Evolutionary conservation across 2,329 filamentous ascomycete genomes (phyloP).

Genomic region (Rhynchosporium agropyri): DNA sequence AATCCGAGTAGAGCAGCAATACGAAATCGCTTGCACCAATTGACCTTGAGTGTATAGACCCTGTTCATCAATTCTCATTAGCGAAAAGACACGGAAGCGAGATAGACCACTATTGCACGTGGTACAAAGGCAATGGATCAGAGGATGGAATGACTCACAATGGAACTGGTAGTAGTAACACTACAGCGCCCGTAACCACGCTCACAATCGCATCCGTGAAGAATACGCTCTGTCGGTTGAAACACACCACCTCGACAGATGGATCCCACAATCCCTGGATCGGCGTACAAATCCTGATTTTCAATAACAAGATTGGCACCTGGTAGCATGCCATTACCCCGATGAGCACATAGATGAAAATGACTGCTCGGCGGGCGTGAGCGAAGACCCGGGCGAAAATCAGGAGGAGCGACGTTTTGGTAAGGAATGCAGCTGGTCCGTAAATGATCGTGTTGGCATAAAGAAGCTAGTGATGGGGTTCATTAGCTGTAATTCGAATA

Average conservation of each 20-base stretch:
- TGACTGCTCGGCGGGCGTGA: constrained; percentile 25
- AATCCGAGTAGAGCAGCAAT: constrained; percentile 20
- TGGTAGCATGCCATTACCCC: constrained; percentile 27
- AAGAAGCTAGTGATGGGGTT: constrained; percentile 6
- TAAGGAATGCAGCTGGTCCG: constrained; percentile 32
- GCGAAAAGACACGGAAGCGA: background rate
- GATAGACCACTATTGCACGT: background rate
- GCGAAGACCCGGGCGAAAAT: constrained; percentile 37
- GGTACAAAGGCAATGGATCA: background rate
- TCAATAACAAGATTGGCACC: constrained; percentile 21
- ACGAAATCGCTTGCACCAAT: constrained; percentile 38
- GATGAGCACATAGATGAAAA: constrained; percentile 32
- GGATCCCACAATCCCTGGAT: constrained; percentile 35
- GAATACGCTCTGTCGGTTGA: constrained; percentile 43
- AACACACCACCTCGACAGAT: constrained; percentile 35
- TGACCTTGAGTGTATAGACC: constrained; percentile 34
- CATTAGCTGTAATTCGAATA: background rate
- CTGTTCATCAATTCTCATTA: background rate
- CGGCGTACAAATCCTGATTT: constrained; percentile 31
- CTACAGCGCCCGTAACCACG: constrained; percentile 43
- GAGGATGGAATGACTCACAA: constrained; percentile 24
- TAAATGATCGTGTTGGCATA: constrained; percentile 33
- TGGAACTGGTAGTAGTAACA: constrained; percentile 43
- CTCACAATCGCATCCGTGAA: constrained; percentile 42
- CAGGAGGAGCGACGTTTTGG: constrained; percentile 37